Evolutionary conservation across 1,139 yeast species (phyloP).

Genomic region (Yamadazyma aaseri): DNA sequence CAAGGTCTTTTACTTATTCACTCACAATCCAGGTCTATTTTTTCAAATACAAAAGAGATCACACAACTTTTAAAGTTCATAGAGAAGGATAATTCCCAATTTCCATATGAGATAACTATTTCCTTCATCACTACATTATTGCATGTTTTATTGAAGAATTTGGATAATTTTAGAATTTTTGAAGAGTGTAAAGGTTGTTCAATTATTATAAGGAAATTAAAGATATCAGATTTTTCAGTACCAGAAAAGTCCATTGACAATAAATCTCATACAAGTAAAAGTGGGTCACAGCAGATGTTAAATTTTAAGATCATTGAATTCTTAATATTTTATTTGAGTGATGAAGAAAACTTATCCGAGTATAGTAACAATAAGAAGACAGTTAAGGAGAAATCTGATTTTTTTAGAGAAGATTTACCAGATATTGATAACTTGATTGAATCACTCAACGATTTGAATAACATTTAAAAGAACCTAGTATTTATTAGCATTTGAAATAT

Average conservation of each 20-base stretch:
- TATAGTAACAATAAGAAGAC: slow-evolving; percentile 21
- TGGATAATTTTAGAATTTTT: slow-evolving; percentile 56
- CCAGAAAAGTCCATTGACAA: slow-evolving; percentile 14
- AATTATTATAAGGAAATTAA: slow-evolving; percentile 44
- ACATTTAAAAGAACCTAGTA: slow-evolving; percentile 5
- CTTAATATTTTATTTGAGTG: slow-evolving; percentile 65
- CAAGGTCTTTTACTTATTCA: slow-evolving; percentile 68
- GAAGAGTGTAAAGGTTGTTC: slow-evolving; percentile 62
- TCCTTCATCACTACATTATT: slow-evolving; percentile 58
- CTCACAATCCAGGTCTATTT: slow-evolving; percentile 51
- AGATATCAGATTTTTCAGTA: slow-evolving; percentile 17
- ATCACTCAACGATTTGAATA: slow-evolving; percentile 36
- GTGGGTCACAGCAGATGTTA: slow-evolving; percentile 36
- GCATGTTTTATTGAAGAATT: slow-evolving; percentile 58
- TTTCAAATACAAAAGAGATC: slow-evolving; percentile 36
- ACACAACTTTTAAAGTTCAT: slow-evolving; percentile 26
- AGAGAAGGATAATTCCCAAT: slow-evolving; percentile 14
- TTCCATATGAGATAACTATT: slow-evolving; percentile 25
- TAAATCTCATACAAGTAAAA: slow-evolving; percentile 7
- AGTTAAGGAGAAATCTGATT: slow-evolving; percentile 52
- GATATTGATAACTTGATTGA: slow-evolving; percentile 42
- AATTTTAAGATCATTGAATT: slow-evolving; percentile 69
- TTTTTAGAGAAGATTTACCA: slow-evolving; percentile 48
- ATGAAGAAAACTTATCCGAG: slow-evolving; percentile 46
- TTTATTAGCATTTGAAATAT: too few relatives aligned